phyloP scores from a whole-genome alignment of 2,329 filamentous ascomycete species.

The Fusarium sp. region DNA sequence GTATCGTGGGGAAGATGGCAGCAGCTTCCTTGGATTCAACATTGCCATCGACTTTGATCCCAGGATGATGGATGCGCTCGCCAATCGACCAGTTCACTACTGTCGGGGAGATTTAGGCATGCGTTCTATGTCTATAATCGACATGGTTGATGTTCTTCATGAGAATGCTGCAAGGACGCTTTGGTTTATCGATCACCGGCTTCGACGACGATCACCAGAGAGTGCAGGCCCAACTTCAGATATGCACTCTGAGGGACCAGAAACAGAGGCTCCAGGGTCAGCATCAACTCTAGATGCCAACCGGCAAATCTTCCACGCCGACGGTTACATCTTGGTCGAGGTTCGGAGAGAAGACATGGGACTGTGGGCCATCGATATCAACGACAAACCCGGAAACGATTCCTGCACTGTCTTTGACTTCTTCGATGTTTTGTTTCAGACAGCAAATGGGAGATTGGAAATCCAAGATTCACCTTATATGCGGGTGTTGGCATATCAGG shows the following conservation, averaged over 20 bases:
- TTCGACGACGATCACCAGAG: neutral
- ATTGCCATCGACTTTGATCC: slow-evolving; percentile 26
- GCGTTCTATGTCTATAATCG: neutral
- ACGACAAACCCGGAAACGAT: neutral
- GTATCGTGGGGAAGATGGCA: fast-evolving
- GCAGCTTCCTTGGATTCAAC: slow-evolving; percentile 21
- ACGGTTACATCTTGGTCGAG: neutral
- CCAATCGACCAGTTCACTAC: neutral
- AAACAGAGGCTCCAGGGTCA: neutral
- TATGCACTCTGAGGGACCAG: neutral
- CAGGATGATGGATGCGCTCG: neutral
- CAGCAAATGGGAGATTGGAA: neutral
- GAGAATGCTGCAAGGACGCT: neutral
- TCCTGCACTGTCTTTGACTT: neutral
- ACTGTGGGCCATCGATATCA: neutral
- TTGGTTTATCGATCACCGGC: slow-evolving; percentile 24
- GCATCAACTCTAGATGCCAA: neutral
- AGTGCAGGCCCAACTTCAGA: neutral
- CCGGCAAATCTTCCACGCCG: neutral
- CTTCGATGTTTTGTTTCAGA: neutral
- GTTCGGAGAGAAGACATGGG: neutral
- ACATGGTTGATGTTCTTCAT: slow-evolving; percentile 9
- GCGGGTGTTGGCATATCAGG: neutral
- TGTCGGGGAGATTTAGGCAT: neutral
- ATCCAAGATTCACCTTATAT: neutral